phyloP scores from a whole-genome alignment of 2,329 filamentous ascomycete species.

The Seiridium cupressi region DNA sequence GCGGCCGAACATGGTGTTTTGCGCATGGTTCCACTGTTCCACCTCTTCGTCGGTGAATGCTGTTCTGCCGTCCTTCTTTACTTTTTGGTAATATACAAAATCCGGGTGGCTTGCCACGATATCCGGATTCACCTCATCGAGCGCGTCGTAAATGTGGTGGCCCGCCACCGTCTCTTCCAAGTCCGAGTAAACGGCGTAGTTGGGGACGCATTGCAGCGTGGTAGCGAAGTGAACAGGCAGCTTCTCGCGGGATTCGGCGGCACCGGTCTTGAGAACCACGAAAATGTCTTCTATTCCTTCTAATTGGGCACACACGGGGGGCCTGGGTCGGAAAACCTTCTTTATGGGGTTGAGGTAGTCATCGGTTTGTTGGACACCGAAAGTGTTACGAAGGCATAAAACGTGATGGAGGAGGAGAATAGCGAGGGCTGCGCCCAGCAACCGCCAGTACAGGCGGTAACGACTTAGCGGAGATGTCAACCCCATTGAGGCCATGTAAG shows the following conservation, averaged over 20 bases:
- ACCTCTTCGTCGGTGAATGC: slow-evolving; percentile 35
- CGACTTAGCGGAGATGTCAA: neutral
- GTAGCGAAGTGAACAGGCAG: slow-evolving; percentile 53
- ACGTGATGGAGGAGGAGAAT: slow-evolving; percentile 2
- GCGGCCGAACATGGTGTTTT: slow-evolving; percentile 26
- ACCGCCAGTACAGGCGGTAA: slow-evolving; percentile 1
- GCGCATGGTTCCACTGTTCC: slow-evolving; percentile 24
- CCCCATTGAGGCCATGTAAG: neutral
- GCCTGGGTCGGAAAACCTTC: neutral
- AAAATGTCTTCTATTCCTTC: slow-evolving; percentile 49
- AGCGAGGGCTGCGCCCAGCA: neutral
- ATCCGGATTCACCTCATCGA: slow-evolving; percentile 40
- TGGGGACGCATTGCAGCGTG: slow-evolving; percentile 52
- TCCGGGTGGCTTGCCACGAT: slow-evolving; percentile 40
- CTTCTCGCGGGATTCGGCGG: slow-evolving; percentile 54
- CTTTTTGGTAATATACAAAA: slow-evolving; percentile 50
- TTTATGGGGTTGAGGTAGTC: neutral
- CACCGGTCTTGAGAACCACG: slow-evolving; percentile 58
- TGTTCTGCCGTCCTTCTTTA: slow-evolving; percentile 38
- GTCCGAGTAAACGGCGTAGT: slow-evolving; percentile 59
- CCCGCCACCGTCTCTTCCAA: slow-evolving; percentile 51
- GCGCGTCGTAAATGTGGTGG: slow-evolving; percentile 46
- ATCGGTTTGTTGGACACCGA: neutral
- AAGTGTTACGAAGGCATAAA: neutral
- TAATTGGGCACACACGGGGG: slow-evolving; percentile 11